Evolutionary conservation across 495 filamentous ascomycete species (phyloP).

Genomic region (Podospora appendiculata): DNA sequence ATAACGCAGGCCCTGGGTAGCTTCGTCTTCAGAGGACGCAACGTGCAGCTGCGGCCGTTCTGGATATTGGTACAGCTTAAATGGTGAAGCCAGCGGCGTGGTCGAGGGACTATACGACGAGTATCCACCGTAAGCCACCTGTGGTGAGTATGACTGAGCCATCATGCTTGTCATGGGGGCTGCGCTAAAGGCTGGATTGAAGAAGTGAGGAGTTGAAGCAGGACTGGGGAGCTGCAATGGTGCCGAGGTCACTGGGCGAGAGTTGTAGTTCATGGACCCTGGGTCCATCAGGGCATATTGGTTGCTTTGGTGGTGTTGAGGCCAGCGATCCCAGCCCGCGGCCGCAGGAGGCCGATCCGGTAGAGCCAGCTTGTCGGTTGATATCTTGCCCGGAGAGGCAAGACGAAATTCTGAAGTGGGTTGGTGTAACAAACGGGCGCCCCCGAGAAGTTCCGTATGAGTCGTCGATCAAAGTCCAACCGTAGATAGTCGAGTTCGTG

Average conservation of each 20-base stretch:
- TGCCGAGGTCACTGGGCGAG: conserved; percentile 16
- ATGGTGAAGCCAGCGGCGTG: conserved; percentile 16
- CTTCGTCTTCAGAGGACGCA: conserved; percentile 5
- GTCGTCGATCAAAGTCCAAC: not conserved
- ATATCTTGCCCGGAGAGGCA: conserved; percentile 6
- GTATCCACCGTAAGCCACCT: conserved; percentile 25
- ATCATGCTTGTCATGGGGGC: conserved; percentile 28
- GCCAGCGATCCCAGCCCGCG: conserved; percentile 34
- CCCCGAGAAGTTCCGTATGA: not conserved
- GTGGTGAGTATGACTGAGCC: conserved; percentile 24
- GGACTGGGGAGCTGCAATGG: conserved; percentile 17
- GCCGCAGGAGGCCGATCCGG: conserved; percentile 23
- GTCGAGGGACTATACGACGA: conserved; percentile 24
- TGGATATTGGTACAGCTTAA: conserved; percentile 26
- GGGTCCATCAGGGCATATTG: conserved; percentile 32
- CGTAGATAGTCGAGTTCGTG: not conserved
- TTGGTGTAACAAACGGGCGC: not conserved
- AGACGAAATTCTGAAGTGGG: not conserved
- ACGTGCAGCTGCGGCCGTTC: conserved; percentile 22
- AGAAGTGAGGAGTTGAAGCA: conserved; percentile 22
- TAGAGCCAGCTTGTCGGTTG: conserved; percentile 29
- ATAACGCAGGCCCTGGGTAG: conserved; percentile 4
- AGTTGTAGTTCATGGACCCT: conserved; percentile 27
- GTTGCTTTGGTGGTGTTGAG: conserved; percentile 23
- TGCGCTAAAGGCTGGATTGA: conserved; percentile 24